Percentiles rank a stretch among this genome's conserved stretches.
These are phyloP conservation scores for Dichotomopilus funicola DNA, from an alignment of 2,329 filamentous ascomycete species.

Conservation along the genomic window DNA sequence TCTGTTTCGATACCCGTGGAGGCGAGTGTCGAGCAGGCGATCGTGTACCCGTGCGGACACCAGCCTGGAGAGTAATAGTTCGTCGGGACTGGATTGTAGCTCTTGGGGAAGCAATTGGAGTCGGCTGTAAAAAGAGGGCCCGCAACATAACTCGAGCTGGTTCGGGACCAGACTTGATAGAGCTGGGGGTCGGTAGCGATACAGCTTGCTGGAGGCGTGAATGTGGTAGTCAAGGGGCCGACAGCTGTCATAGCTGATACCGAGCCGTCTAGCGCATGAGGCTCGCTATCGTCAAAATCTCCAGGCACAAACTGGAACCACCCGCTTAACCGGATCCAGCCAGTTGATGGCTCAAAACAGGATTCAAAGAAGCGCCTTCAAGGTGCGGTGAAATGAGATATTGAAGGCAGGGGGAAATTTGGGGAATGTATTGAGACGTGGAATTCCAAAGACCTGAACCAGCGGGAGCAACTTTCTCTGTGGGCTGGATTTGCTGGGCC, in stretches of 20 bases:
- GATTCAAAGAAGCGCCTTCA: not conserved
- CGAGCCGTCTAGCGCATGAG: slow-evolving; percentile 13
- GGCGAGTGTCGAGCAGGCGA: slow-evolving; percentile 23
- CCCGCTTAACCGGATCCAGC: no score
- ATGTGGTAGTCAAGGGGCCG: slow-evolving; percentile 27
- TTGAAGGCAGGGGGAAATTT: not conserved
- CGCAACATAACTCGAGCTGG: slow-evolving; percentile 22
- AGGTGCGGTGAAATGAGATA: not conserved
- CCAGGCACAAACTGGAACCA: not conserved
- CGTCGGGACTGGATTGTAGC: slow-evolving; percentile 22
- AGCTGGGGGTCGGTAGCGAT: slow-evolving; percentile 21
- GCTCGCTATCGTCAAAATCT: slow-evolving; percentile 13
- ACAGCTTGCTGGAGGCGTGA: slow-evolving; percentile 24
- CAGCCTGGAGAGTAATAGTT: slow-evolving; percentile 26
- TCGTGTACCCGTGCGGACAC: slow-evolving; percentile 26
- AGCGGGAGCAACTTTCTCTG: slow-evolving; percentile 9
- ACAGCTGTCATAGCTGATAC: slow-evolving; percentile 20
- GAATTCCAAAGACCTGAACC: slow-evolving; percentile 2
- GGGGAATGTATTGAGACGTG: not conserved
- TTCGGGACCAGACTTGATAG: slow-evolving; percentile 22
- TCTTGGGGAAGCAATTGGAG: slow-evolving; percentile 24
- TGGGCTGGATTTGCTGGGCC: slow-evolving; percentile 3
- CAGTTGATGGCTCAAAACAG: not conserved
- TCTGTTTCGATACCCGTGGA: slow-evolving; percentile 18
- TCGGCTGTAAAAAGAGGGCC: slow-evolving; percentile 22